These are phyloP conservation scores for Tulasnella sp. DNA, from an alignment of 768 basidiomycete species.

Conservation along the genomic window DNA sequence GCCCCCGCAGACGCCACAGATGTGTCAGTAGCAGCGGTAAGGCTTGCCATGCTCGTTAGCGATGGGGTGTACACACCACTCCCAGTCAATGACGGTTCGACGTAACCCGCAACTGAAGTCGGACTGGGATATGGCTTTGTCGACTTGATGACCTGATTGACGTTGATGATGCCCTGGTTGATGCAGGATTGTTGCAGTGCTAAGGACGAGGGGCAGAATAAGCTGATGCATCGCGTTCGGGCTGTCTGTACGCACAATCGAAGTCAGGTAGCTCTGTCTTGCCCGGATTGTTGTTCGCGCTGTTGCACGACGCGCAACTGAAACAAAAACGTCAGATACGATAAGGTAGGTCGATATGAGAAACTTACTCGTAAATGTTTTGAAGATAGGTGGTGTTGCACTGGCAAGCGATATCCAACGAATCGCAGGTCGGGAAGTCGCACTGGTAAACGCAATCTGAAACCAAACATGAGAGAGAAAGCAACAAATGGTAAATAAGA, in stretches of 20 bases:
- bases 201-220: not conserved
- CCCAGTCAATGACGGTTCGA: not conserved
- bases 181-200: not conserved
- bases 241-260: not conserved
- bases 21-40: no score
- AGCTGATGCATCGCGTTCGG: not conserved
- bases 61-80: not conserved
- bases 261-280: not conserved
- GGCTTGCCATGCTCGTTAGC: no score
- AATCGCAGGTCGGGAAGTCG: slow-evolving; percentile 1
- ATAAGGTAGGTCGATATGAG: not conserved
- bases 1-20: no score
- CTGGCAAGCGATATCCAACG: slow-evolving; percentile 1
- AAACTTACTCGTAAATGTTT: slow-evolving; percentile 2
- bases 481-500: not conserved
- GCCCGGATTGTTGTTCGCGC: slow-evolving; percentile 1
- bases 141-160: not conserved
- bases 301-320: slow-evolving; percentile 8
- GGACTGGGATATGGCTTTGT: not conserved
- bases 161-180: not conserved
- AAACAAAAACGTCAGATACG: no score
- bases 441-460: not conserved
- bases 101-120: not conserved
- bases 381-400: slow-evolving; percentile 3
- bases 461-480: not conserved